A percentile compares a stretch with the other conserved stretches of the same genome.
Conservation (phyloP, 2,329 filamentous ascomycete genomes). For the Curvularia eragrostidis region DNA sequence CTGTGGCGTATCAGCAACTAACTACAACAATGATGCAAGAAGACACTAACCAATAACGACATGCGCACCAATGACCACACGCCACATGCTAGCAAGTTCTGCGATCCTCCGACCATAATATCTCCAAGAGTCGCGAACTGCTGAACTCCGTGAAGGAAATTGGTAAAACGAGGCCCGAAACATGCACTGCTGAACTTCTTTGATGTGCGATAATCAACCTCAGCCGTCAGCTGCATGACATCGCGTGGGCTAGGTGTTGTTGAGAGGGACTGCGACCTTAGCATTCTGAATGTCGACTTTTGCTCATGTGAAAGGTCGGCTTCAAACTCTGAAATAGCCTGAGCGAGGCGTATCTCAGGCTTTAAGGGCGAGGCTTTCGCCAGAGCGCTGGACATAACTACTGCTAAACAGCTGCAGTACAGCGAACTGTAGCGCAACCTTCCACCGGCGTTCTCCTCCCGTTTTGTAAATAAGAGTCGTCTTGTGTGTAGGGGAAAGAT, state of each 20-base stretch:
- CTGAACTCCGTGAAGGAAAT: constrained; percentile 52
- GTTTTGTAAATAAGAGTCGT: not conserved
- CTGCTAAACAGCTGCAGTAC: not conserved
- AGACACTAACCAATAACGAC: constrained; percentile 50
- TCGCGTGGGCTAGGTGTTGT: constrained; percentile 9
- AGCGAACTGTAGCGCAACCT: not conserved
- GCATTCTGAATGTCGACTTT: constrained; percentile 9
- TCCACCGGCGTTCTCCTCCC: not conserved
- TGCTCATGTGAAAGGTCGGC: constrained; percentile 18
- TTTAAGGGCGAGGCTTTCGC: constrained; percentile 17
- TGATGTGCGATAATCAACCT: constrained; percentile 40
- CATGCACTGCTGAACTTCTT: constrained; percentile 37
- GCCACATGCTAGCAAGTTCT: constrained; percentile 55
- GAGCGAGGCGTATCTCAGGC: constrained; percentile 24
- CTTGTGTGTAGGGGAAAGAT: not conserved
- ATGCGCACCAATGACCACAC: constrained; percentile 56
- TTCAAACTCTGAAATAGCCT: constrained; percentile 21
- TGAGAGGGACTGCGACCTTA: constrained; percentile 9
- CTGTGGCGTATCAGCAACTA: constrained; percentile 26
- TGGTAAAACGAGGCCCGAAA: constrained; percentile 53
- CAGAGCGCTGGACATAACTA: constrained; percentile 16
- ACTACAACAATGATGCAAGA: constrained; percentile 28
- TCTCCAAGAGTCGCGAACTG: constrained; percentile 55
- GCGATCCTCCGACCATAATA: constrained; percentile 52
- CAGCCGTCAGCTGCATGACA: constrained; percentile 46